These are phyloP conservation scores for Cordyceps tenuipes DNA, from an alignment of 2,329 filamentous ascomycete species.

Conservation along the genomic window DNA sequence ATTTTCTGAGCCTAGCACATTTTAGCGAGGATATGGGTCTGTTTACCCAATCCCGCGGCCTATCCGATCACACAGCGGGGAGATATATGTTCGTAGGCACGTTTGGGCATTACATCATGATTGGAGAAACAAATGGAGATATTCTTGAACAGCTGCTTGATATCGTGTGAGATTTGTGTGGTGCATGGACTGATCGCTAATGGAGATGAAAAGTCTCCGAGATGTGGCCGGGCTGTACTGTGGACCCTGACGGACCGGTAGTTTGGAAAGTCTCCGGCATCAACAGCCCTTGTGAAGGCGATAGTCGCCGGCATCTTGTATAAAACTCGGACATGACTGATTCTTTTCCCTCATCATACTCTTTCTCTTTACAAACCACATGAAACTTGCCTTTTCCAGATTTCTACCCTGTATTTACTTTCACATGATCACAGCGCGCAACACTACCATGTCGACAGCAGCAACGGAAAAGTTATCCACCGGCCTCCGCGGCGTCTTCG, in stretches of 20 bases:
- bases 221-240: background rate
- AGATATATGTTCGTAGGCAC: background rate
- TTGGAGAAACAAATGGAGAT: no score
- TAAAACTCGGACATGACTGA: background rate
- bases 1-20: no score
- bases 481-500: constrained; percentile 3
- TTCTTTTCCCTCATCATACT: no score
- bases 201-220: constrained; percentile 7
- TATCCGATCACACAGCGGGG: background rate
- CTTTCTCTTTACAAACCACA: background rate
- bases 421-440: background rate
- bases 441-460: background rate
- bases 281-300: background rate
- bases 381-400: background rate
- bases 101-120: background rate
- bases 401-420: background rate
- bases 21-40: constrained; percentile 14
- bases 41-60: background rate
- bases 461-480: background rate
- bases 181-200: background rate
- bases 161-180: background rate
- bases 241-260: background rate
- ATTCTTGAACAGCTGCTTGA: no score
- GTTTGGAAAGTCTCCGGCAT: background rate
- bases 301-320: constrained; percentile 6